Evolutionary conservation across 192 early-diverging fungal species (phyloP).

Genomic region (Coemansia sp.): DNA sequence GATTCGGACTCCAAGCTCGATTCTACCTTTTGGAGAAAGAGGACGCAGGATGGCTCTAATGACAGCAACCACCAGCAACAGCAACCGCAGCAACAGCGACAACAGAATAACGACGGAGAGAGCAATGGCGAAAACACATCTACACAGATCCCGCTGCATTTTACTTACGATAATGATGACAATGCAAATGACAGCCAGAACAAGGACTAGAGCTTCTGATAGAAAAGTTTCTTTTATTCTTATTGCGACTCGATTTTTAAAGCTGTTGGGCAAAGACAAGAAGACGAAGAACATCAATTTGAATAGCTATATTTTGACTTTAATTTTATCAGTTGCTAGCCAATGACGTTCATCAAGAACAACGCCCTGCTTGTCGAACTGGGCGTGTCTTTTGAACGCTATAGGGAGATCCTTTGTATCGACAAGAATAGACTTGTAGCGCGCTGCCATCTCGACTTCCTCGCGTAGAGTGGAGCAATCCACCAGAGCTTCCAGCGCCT

Average conservation of each 20-base stretch:
- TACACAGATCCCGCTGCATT: constrained; percentile 21
- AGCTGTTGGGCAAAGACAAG: too few species aligned
- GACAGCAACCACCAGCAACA: not conserved
- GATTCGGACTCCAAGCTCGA: constrained; percentile 37
- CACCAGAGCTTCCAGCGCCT: constrained; percentile 40
- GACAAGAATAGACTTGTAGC: constrained; percentile 30
- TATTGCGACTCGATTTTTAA: too few species aligned
- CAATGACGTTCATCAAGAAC: not conserved
- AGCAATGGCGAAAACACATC: not conserved
- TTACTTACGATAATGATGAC: too few species aligned
- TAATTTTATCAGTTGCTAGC: not conserved
- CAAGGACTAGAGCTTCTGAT: too few species aligned
- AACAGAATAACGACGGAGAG: not conserved
- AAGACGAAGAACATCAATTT: not conserved
- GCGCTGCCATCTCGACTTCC: constrained; percentile 43
- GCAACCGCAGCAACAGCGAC: too few species aligned
- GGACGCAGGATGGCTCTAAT: not conserved
- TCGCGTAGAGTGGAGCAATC: constrained; percentile 27
- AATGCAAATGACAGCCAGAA: too few species aligned
- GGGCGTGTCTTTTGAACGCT: not conserved
- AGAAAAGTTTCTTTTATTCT: too few species aligned
- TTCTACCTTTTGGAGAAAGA: constrained; percentile 16
- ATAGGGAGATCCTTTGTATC: not conserved
- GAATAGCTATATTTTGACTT: not conserved
- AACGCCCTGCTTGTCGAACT: constrained; percentile 27